A percentile compares a stretch with the other conserved stretches of the same genome.
phyloP scores from a whole-genome alignment of 192 early-diverging fungal genomes.

The Coemansia sp. region DNA sequence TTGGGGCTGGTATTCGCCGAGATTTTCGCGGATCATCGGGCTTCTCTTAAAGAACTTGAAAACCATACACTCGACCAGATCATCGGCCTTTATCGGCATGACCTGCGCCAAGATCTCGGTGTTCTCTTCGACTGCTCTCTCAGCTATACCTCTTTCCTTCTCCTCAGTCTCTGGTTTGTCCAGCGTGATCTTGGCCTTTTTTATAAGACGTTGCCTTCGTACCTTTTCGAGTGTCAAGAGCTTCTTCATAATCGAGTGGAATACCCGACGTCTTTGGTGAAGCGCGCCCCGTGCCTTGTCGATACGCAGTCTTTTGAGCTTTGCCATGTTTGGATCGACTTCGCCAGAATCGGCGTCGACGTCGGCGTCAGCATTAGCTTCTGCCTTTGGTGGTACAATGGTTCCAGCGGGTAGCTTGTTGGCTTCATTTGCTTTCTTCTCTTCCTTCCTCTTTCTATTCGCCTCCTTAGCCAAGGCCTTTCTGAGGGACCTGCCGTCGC shows the following conservation, averaged over 20 bases:
- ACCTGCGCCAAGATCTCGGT: slow-evolving; percentile 4
- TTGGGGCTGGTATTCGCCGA: background rate
- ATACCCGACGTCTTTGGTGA: background rate
- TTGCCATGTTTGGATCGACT: background rate
- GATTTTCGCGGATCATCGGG: background rate
- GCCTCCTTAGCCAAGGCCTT: slow-evolving; percentile 22
- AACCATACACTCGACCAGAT: slow-evolving; percentile 16
- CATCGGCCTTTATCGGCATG: background rate
- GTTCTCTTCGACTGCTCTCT: background rate
- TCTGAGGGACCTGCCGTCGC: slow-evolving; percentile 16
- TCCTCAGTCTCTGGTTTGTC: background rate
- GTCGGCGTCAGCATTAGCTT: too few species aligned
- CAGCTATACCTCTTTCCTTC: background rate
- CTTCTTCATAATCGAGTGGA: slow-evolving; percentile 1
- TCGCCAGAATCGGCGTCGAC: too few species aligned
- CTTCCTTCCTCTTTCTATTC: slow-evolving; percentile 15
- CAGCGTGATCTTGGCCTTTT: background rate
- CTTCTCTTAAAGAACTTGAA: slow-evolving; percentile 12
- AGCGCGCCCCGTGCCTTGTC: slow-evolving; percentile 15
- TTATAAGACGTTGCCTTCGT: slow-evolving; percentile 6
- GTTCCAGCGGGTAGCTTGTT: background rate
- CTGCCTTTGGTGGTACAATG: background rate
- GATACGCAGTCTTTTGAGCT: slow-evolving; percentile 12
- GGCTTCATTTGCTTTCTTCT: slow-evolving; percentile 8
- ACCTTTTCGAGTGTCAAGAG: slow-evolving; percentile 16